Evolutionary conservation across 208 protist species (phyloP).

Genomic region (Novymonas esmeraldas): DNA sequence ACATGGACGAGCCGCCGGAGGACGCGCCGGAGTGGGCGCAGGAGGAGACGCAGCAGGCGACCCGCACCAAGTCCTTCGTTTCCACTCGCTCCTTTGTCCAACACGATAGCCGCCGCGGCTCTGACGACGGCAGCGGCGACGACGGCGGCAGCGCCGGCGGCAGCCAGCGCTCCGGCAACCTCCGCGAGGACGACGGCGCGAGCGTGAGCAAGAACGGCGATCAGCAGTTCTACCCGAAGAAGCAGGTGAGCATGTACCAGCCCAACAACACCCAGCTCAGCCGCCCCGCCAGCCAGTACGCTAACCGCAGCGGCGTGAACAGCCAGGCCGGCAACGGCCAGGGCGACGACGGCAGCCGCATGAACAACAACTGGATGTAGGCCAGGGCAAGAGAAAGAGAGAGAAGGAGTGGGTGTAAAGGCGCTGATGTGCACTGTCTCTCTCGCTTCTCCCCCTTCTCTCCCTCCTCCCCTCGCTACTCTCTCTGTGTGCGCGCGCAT

Average conservation of each 20-base stretch:
- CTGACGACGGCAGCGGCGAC: background rate
- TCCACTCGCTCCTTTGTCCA: constrained; percentile 33
- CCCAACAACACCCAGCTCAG: constrained; percentile 1
- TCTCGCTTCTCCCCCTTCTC: no score
- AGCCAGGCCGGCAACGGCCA: background rate
- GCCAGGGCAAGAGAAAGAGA: no score
- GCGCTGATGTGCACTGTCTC: no score
- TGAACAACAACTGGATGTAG: constrained; percentile 17
- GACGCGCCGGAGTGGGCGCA: constrained; percentile 52
- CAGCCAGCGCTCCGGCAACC: no score
- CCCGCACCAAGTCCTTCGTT: constrained; percentile 37
- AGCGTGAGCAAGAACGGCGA: background rate
- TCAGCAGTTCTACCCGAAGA: background rate
- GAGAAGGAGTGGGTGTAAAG: no score
- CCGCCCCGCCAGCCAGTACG: constrained; percentile 1
- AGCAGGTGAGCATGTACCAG: constrained; percentile 8
- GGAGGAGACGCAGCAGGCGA: constrained; percentile 19
- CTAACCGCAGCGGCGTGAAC: background rate
- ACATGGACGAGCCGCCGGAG: constrained; percentile 59
- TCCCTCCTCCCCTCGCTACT: no score
- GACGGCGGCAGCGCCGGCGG: no score
- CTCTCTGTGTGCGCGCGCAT: no score
- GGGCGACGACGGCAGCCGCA: background rate
- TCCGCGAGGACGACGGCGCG: background rate
- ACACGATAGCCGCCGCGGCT: background rate